A percentile compares a stretch with the other conserved stretches of the same genome.
Evolutionary conservation across 2,329 filamentous ascomycete genomes (phyloP).

Genomic region (Exophiala sp.): DNA sequence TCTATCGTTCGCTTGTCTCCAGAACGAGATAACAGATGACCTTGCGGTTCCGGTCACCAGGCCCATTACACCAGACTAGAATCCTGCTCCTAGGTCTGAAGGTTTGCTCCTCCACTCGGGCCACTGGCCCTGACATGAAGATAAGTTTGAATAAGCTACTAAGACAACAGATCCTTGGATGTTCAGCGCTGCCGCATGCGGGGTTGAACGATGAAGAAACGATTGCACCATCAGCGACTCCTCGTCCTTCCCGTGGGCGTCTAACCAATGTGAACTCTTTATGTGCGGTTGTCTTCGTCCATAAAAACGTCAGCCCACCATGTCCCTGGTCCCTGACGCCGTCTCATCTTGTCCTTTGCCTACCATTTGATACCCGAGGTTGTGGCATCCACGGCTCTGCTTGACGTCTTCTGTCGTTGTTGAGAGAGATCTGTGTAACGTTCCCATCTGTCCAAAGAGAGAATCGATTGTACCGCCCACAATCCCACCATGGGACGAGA

Average conservation of each 20-base stretch:
- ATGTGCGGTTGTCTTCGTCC: background rate
- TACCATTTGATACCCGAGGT: background rate
- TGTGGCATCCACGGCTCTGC: background rate
- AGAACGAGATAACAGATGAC: too few species aligned
- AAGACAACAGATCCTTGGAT: background rate
- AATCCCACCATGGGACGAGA: conserved; percentile 19
- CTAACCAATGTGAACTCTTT: background rate
- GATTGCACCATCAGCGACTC: background rate
- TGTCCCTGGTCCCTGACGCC: background rate
- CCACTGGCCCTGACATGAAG: background rate
- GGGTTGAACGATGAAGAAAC: background rate
- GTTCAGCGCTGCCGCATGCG: conserved; percentile 1
- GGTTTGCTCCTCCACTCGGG: background rate
- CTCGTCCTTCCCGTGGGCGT: background rate
- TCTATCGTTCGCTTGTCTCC: background rate
- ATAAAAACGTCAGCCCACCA: background rate
- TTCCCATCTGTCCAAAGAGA: too few species aligned
- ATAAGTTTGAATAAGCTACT: background rate
- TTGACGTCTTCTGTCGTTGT: background rate
- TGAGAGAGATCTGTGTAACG: background rate
- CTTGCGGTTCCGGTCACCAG: background rate
- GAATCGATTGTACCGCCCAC: too few species aligned
- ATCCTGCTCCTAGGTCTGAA: background rate
- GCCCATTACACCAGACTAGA: background rate
- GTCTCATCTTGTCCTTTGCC: background rate